Evolutionary conservation across 2,329 filamentous ascomycete species (phyloP).

Genomic region (Aphanoascus verrucosus): DNA sequence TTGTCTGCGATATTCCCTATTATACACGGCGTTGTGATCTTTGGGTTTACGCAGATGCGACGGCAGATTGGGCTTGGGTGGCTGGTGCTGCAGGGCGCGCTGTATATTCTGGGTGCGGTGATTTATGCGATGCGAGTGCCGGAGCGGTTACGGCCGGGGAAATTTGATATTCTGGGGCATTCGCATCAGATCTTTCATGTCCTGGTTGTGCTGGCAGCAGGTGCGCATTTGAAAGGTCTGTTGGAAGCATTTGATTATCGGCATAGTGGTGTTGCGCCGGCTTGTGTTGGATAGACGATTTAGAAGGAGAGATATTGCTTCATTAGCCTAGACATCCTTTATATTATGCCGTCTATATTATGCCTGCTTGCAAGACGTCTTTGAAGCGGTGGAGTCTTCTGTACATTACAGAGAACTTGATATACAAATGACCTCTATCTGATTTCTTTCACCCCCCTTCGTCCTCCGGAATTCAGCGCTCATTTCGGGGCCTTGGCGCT

Average conservation of each 20-base stretch:
- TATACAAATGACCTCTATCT: neutral
- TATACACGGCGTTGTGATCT: conserved; percentile 59
- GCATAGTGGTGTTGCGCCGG: conserved; percentile 50
- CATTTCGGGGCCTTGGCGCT: neutral
- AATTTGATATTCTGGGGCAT: conserved; percentile 81
- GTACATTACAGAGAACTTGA: too few species aligned
- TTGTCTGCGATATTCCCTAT: conserved; percentile 75
- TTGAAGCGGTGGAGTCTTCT: too few species aligned
- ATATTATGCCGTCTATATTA: neutral
- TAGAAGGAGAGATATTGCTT: conserved; percentile 8
- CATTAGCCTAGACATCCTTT: neutral
- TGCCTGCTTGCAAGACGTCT: too few species aligned
- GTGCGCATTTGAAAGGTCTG: conserved; percentile 70
- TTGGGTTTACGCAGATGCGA: conserved; percentile 56
- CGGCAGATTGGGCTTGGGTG: conserved; percentile 68
- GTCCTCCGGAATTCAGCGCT: neutral
- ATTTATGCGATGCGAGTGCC: conserved; percentile 80
- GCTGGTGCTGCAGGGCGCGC: conserved; percentile 64
- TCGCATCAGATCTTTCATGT: conserved; percentile 96
- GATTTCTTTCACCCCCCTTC: neutral
- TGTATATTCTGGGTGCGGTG: conserved; percentile 78
- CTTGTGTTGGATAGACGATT: conserved; percentile 31
- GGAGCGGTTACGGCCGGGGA: conserved; percentile 65
- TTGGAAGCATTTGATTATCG: conserved; percentile 76
- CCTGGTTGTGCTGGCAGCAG: conserved; percentile 71